A percentile compares a stretch with the other conserved stretches of the same genome.
Conservation (phyloP, 2,329 filamentous ascomycete genomes). For the Fusarium albosuccineum region DNA sequence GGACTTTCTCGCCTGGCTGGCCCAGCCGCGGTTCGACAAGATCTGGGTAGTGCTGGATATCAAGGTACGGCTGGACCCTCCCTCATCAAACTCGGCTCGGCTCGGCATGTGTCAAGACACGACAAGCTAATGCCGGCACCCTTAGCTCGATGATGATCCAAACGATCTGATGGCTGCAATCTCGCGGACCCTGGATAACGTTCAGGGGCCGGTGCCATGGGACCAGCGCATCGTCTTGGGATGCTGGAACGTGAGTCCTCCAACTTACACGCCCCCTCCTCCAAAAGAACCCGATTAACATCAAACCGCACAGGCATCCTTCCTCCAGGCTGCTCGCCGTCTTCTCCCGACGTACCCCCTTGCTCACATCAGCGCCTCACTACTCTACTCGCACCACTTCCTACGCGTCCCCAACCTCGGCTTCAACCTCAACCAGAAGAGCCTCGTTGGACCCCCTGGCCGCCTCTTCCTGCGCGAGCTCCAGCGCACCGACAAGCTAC, state of each 20-base stretch:
- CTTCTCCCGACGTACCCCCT: constrained; percentile 74
- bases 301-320: constrained; percentile 67
- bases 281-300: constrained; percentile 1
- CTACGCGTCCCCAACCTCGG: constrained; percentile 73
- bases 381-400: constrained; percentile 78
- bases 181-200: constrained; percentile 70
- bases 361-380: constrained; percentile 77
- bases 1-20: constrained; percentile 81
- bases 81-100: not conserved
- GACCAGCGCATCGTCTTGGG: constrained; percentile 80
- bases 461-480: constrained; percentile 74
- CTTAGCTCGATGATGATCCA: constrained; percentile 76
- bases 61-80: constrained; percentile 68
- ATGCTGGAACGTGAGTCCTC: constrained; percentile 76
- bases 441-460: constrained; percentile 78
- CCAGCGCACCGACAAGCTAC: constrained; percentile 60
- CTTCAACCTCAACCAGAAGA: constrained; percentile 81
- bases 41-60: constrained; percentile 91
- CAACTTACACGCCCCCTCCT: not conserved
- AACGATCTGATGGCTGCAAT: constrained; percentile 78
- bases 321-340: constrained; percentile 72
- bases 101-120: constrained; percentile 12
- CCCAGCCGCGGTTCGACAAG: constrained; percentile 71
- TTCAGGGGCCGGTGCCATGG: constrained; percentile 72
- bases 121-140: constrained; percentile 19